These are phyloP conservation scores for Blastocystis sp. DNA, from an alignment of 352 stramenopile genomes.

Conservation along the genomic window DNA sequence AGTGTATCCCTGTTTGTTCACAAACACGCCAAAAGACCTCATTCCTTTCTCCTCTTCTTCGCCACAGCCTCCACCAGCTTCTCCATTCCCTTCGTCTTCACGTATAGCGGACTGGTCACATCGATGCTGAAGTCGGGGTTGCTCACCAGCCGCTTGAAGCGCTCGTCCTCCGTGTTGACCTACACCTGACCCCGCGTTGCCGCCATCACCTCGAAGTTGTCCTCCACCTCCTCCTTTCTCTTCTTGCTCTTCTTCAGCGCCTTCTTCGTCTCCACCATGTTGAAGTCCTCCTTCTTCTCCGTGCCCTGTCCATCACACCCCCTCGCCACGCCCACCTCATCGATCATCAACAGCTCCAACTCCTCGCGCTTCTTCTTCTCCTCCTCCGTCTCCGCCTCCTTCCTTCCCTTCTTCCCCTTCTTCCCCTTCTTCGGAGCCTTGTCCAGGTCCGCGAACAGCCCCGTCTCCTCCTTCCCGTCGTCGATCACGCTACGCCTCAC, in stretches of 20 bases:
- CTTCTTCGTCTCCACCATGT: conserved; percentile 38
- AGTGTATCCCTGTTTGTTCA: too few relatives aligned
- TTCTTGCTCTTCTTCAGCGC: neutral
- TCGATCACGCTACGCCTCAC: neutral
- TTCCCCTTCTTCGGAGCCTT: conserved; percentile 35
- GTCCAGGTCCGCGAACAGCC: conserved; percentile 24
- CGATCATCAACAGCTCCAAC: conserved; percentile 62
- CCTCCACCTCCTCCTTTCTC: conserved; percentile 10
- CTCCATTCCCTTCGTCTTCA: conserved; percentile 61
- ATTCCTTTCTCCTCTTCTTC: conserved; percentile 65
- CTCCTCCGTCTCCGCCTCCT: conserved; percentile 5
- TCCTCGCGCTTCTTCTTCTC: conserved; percentile 36
- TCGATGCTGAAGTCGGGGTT: conserved; percentile 60
- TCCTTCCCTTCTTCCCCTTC: conserved; percentile 17
- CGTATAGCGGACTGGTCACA: conserved; percentile 53
- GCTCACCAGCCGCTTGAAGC: conserved; percentile 37
- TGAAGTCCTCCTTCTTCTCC: conserved; percentile 53
- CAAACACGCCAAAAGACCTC: conserved; percentile 4
- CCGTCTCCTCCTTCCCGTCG: conserved; percentile 14
- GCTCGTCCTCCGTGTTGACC: conserved; percentile 44
- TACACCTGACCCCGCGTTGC: neutral
- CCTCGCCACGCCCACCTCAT: conserved; percentile 14
- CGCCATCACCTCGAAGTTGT: conserved; percentile 39
- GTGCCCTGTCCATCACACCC: neutral
- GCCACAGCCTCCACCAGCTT: conserved; percentile 59